Conservation (phyloP, 306 rosid genomes). For the Dryas drummondii region DNA sequence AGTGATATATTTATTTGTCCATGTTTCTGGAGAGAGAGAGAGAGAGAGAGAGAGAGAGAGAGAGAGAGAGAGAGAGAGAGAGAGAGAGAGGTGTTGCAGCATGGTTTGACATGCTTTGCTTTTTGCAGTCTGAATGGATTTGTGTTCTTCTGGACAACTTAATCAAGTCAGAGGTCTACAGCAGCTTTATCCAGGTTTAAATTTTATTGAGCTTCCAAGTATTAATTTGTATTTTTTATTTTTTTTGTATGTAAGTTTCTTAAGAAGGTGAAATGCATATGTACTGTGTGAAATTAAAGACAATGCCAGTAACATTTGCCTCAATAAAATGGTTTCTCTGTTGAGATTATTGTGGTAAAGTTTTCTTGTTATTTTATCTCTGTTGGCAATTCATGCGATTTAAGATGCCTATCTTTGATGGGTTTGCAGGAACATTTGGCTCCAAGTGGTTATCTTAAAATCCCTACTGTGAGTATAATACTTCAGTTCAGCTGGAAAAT, state of each 20-base stretch:
- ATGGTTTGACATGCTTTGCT: conserved; percentile 18
- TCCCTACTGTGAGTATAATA: conserved; percentile 66
- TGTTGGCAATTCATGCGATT: neutral
- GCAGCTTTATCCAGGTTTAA: conserved; percentile 62
- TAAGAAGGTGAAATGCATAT: neutral
- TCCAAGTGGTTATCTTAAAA: conserved; percentile 78
- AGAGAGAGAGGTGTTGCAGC: neutral
- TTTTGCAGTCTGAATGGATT: conserved; percentile 55
- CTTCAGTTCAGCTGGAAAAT: conserved; percentile 7
- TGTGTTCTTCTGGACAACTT: conserved; percentile 53
- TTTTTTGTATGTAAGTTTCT: conserved; percentile 3
- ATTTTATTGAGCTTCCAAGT: conserved; percentile 2
- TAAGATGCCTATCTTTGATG: conserved; percentile 1
- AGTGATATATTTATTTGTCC: neutral
- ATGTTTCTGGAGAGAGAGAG: neutral
- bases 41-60: neutral
- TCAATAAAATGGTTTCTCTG: neutral
- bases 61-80: neutral
- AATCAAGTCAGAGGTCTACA: conserved; percentile 56
- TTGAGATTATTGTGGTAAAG: neutral
- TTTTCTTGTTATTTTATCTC: neutral
- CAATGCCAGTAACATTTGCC: neutral
- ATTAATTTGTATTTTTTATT: neutral
- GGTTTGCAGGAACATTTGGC: conserved; percentile 67
- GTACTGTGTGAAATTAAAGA: neutral